Evolutionary conservation across 2,329 filamentous ascomycete genomes (phyloP), one percentile per base, ranked within the genome.

Genomic region (Karstenula rhodostoma): DNA sequence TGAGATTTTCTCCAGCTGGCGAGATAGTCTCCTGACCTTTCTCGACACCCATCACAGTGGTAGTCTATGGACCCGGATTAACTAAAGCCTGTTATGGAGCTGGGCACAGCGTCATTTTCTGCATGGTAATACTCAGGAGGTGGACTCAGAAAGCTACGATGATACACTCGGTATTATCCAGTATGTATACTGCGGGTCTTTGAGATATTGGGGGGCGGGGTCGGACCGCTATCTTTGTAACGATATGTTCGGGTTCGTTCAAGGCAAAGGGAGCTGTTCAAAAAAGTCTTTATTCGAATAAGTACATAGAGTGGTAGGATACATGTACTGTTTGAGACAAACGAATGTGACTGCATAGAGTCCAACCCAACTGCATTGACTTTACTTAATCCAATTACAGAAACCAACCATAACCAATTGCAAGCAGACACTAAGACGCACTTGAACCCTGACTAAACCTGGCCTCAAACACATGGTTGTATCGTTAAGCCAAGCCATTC

Each of bases 31-130:
- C 27, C 33, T 50, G 27, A 25, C 4, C 2, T 50, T 50, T 50
- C 47, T 50, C 3, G 29, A 50, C 47, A 50, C 25, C 27, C 32
- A 50, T 22, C n/a, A 33, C 47, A 35, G 29, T 50, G 27, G 27
- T 50, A 10, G n/a, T 32, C 4, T 33, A 32, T 49, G 46, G 46
- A 33, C 27, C 25, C 46, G 25, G 27, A 50, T 35, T 17, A 50
- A 35, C 4, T 37, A 12, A 44, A 13, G n/a, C n/a, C 12, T 42
- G 4, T 15, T 42, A 15, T 22, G n/a, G 42, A 44, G 42, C 42
- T 22, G 42, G 22, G 42, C 19, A 22, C 42, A 44, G 42, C 42
- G n/a, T 17, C 6, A n/a, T 7, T 44, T 44, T 42, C 37, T 6
- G 4, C 12, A 22, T 44, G 12, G n/a, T 44, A 1, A 44, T 44